Evolutionary conservation across 2,329 filamentous ascomycete species (phyloP), one percentile per base, ranked within the genome.

Genomic region (Bimuria novae-zelandiae): DNA sequence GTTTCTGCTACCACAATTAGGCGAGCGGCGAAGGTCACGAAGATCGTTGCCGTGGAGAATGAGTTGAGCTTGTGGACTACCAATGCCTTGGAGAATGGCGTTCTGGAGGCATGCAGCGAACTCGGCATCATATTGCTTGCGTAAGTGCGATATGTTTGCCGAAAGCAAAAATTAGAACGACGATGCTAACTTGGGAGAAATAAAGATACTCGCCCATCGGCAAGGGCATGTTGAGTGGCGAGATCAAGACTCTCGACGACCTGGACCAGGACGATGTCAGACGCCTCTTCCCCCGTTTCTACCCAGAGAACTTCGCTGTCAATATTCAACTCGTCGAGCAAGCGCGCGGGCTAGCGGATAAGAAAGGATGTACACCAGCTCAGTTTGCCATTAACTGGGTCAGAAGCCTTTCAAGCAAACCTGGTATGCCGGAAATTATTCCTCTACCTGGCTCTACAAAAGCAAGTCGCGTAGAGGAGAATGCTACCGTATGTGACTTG

Each of bases 341-440:
- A 6, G 53, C 69, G 8, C 25, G 32, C 4, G 51, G 39, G 17
- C 17, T 70, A 5, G 68, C 68, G 3, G 41, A 55, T 25, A 48
- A 62, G 52, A 85, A 87, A 68, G 77, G 73, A 2, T 77, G 73
- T 45, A 86, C 84, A 0, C 57, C 81, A 0, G 77, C 42, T 4
- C 86, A 89, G 71, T 72, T 89, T 12, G 85, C 85, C 11, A 76
- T 90, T 47, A 79, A 76, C 41, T 90, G 86, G 85, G 30, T 33
- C 30, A 33, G 69, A 82, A 4, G 61, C 75, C 35, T 69, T 75
- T 0, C 69, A 83, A 72, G 68, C 41, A 74, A 72, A 22, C 75
- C 78, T 5, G 81, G 78, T 39, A 79, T 81, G 77, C 81, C 80
- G 17, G 63, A 50, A 43, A 81, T 87, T 56, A 81, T 88, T 47